These are phyloP conservation scores for Botrytis sinoallii DNA, from an alignment of 2,329 filamentous ascomycete genomes.

Conservation along the genomic window DNA sequence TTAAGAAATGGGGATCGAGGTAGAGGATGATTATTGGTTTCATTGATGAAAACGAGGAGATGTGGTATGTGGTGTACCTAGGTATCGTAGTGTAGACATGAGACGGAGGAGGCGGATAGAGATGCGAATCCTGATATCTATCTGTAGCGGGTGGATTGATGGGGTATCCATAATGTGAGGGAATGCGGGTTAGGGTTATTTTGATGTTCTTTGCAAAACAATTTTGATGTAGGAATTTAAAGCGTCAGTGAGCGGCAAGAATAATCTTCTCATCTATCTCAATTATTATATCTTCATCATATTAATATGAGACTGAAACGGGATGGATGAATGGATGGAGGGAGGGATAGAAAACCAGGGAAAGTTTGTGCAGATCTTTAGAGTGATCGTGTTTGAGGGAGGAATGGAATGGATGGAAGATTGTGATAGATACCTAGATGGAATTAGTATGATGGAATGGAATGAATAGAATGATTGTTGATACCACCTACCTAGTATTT, in stretches of 20 bases:
- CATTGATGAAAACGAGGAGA: no score
- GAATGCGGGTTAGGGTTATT: background rate
- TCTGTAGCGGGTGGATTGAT: background rate
- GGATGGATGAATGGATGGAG: background rate
- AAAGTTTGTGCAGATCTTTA: background rate
- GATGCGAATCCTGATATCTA: background rate
- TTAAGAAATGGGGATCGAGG: no score
- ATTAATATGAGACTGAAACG: background rate
- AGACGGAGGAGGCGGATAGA: background rate
- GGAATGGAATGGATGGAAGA: background rate
- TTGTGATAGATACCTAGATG: background rate
- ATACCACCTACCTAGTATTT: background rate
- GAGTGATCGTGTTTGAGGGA: background rate
- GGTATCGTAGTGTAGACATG: background rate
- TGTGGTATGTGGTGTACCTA: no score
- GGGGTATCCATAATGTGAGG: background rate
- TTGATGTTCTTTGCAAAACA: no score
- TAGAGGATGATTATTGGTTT: no score
- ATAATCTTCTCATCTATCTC: background rate
- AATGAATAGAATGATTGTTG: background rate
- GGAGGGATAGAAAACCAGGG: background rate
- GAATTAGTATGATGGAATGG: background rate
- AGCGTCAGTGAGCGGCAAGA: background rate
- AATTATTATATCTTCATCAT: background rate
- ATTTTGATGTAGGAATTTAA: background rate